Conservation (phyloP, 345 rosid genomes). For the Aethionema arabicum region DNA sequence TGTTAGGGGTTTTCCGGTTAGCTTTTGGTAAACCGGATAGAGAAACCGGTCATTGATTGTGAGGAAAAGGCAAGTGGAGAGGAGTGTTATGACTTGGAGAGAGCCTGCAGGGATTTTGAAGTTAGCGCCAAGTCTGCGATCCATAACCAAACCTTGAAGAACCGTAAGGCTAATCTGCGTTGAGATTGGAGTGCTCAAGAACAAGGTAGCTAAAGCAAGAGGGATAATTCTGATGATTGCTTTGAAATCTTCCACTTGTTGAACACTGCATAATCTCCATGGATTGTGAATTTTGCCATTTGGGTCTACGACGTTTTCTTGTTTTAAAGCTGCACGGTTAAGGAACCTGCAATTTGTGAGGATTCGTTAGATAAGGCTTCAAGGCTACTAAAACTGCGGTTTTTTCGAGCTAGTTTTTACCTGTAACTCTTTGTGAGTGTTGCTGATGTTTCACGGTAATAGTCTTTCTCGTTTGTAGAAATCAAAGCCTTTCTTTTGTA, state of each 20-base stretch:
- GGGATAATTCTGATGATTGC: conserved; percentile 49
- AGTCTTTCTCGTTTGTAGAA: conserved; percentile 39
- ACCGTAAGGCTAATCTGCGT: conserved; percentile 38
- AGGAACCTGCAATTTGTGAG: conserved; percentile 24
- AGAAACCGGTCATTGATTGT: conserved; percentile 42
- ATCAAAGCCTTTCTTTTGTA: conserved; percentile 40
- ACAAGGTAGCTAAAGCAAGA: conserved; percentile 41
- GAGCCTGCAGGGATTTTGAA: conserved; percentile 62
- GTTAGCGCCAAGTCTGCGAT: conserved; percentile 45
- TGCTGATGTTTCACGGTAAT: conserved; percentile 31
- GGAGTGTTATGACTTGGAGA: conserved; percentile 39
- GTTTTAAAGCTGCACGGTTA: conserved; percentile 42
- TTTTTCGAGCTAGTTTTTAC: no score
- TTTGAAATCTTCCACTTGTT: conserved; percentile 68
- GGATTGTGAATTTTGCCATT: conserved; percentile 36
- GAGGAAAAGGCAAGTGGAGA: conserved; percentile 40
- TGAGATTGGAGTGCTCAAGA: conserved; percentile 44
- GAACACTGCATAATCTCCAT: conserved; percentile 55
- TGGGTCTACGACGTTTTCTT: no score
- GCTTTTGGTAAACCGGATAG: conserved; percentile 42
- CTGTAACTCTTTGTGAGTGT: conserved; percentile 5
- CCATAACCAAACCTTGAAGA: conserved; percentile 61
- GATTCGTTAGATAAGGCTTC: conserved; percentile 5
- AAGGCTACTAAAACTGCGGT: no score
- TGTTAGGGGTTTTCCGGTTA: conserved; percentile 20